Conservation (phyloP, 1,139 yeast genomes). For the Zygoascus hellenicus region DNA sequence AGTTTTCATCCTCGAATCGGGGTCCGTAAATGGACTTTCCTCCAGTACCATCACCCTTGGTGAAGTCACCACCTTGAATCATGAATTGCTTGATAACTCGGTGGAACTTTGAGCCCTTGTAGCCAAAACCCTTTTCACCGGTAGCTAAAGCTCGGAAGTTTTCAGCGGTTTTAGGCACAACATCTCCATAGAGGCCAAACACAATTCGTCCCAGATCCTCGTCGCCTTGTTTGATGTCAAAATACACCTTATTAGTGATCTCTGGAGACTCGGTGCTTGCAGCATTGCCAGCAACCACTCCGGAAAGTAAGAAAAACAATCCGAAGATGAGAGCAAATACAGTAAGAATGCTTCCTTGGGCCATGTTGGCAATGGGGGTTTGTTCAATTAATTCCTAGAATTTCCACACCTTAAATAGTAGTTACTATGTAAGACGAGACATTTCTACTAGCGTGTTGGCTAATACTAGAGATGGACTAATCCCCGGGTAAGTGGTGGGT, state of each 20-base stretch:
- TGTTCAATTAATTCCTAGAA: too few species aligned
- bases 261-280: constrained; percentile 33
- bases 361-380: too few species aligned
- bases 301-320: constrained; percentile 19
- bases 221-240: constrained; percentile 81
- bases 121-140: constrained; percentile 79
- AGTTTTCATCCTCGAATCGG: constrained; percentile 87
- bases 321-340: constrained; percentile 23
- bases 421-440: neutral
- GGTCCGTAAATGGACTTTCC: constrained; percentile 92
- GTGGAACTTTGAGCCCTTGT: constrained; percentile 83
- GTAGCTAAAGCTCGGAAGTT: constrained; percentile 65
- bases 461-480: neutral
- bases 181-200: constrained; percentile 79
- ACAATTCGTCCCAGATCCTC: constrained; percentile 61
- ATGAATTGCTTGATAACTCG: constrained; percentile 89
- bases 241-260: constrained; percentile 71
- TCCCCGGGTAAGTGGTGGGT: neutral
- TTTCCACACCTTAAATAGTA: neutral
- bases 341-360: constrained; percentile 22
- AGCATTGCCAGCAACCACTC: constrained; percentile 18
- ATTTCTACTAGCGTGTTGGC: neutral
- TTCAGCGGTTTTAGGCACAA: constrained; percentile 89
- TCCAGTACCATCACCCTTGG: constrained; percentile 88
- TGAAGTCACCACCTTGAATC: constrained; percentile 98